These are phyloP conservation scores for Microbotryum violaceum DNA, from an alignment of 1,284 basidiomycete species.

Conservation along the genomic window DNA sequence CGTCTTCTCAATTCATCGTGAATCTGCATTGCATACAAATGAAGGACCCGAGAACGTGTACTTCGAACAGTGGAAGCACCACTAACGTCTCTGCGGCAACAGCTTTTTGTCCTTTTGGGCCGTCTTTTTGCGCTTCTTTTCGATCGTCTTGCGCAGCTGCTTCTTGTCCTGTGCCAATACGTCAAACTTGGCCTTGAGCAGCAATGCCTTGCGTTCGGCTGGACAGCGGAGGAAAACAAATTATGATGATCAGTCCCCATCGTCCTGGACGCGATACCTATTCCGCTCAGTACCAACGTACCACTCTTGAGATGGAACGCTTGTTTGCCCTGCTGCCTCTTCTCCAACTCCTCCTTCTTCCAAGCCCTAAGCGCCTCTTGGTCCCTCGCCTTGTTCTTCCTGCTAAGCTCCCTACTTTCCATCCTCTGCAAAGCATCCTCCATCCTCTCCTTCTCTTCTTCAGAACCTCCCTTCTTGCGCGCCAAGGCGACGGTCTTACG, in stretches of 20 bases:
- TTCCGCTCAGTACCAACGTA: constrained; percentile 41
- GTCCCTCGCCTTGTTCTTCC: constrained; percentile 48
- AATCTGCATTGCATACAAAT: too few species aligned
- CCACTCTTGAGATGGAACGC: constrained; percentile 82
- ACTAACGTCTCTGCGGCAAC: constrained; percentile 18
- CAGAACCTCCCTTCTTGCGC: constrained; percentile 59
- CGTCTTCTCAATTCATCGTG: too few species aligned
- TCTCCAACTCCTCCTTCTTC: constrained; percentile 63
- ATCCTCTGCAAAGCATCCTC: constrained; percentile 62
- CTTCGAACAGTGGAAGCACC: too few species aligned
- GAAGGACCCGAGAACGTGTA: too few species aligned
- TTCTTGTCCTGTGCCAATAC: constrained; percentile 34
- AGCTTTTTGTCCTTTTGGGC: constrained; percentile 33
- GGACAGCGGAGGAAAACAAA: too few species aligned
- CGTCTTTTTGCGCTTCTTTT: constrained; percentile 29
- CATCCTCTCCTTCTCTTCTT: constrained; percentile 64
- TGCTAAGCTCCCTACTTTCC: constrained; percentile 54
- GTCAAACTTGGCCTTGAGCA: constrained; percentile 32
- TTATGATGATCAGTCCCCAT: too few species aligned
- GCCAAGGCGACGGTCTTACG: constrained; percentile 60
- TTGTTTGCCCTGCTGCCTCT: constrained; percentile 65
- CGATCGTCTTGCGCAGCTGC: constrained; percentile 31
- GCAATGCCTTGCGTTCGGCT: constrained; percentile 30
- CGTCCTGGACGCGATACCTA: neutral
- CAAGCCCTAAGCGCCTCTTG: constrained; percentile 53